These are phyloP conservation scores for Coemansia sp. DNA, from an alignment of 192 early-diverging fungal genomes.

Conservation along the genomic window DNA sequence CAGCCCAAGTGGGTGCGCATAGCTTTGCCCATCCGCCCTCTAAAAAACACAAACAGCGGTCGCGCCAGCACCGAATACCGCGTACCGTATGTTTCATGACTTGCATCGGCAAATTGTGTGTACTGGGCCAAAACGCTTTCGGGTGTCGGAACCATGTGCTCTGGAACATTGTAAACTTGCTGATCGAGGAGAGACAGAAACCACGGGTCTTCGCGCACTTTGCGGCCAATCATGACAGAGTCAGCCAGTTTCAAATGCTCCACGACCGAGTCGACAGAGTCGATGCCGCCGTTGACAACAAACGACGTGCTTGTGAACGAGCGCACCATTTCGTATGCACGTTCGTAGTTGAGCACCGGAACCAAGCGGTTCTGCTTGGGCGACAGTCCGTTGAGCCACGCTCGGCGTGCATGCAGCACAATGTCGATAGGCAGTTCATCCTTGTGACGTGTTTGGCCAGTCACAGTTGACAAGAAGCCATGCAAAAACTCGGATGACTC, in stretches of 20 bases:
- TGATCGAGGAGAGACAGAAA: slow-evolving; percentile 64
- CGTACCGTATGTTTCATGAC: slow-evolving; percentile 19
- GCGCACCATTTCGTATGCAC: slow-evolving; percentile 58
- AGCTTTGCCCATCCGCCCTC: slow-evolving; percentile 30
- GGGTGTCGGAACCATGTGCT: slow-evolving; percentile 4
- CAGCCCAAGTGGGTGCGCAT: slow-evolving; percentile 25
- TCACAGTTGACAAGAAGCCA: slow-evolving; percentile 33
- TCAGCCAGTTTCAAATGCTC: slow-evolving; percentile 55
- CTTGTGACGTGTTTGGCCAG: not conserved
- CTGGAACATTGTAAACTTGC: slow-evolving; percentile 26
- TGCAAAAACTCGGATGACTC: slow-evolving; percentile 64
- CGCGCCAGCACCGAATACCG: slow-evolving; percentile 44
- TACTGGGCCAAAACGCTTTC: slow-evolving; percentile 26
- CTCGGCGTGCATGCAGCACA: slow-evolving; percentile 71
- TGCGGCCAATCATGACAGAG: slow-evolving; percentile 72
- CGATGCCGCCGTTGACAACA: slow-evolving; percentile 69
- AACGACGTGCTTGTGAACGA: slow-evolving; percentile 60
- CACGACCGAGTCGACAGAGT: slow-evolving; percentile 49
- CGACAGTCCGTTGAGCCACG: slow-evolving; percentile 63
- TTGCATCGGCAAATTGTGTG: slow-evolving; percentile 27
- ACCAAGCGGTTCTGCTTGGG: slow-evolving; percentile 68
- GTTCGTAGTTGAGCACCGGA: slow-evolving; percentile 64
- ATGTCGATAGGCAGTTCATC: slow-evolving; percentile 30
- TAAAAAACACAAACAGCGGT: slow-evolving; percentile 40
- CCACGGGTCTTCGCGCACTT: slow-evolving; percentile 67